These are phyloP conservation scores for peach (Prunus persica) DNA, from an alignment of 306 rosid species.

Conservation along the genomic window Prunus_persica_NCBIv2 NC_034015.1:21198001-21198500, in stretches of 20 bases:
- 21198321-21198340: constrained; percentile 89
- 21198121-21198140: constrained; percentile 11
- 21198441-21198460: constrained; percentile 93
- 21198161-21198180: constrained; percentile 83
- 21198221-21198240: constrained; percentile 96
- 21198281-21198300: constrained; percentile 95
- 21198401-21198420: background rate
- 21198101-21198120: background rate
- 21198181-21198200: constrained; percentile 97
- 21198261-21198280: constrained; percentile 95
- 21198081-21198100: background rate
- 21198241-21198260: constrained; percentile 98
- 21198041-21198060: constrained; percentile 22
- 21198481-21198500: constrained; percentile 97
- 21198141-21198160: background rate
- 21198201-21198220: constrained; percentile 91
- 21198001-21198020: constrained; percentile 20
- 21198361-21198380: constrained; percentile 45
- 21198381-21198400: background rate
- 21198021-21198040: constrained; percentile 2
- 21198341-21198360: constrained; percentile 87
- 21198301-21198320: constrained; percentile 93
- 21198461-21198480: constrained; percentile 99
- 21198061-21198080: constrained; percentile 4
- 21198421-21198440: background rate